Conservation (phyloP, 148 eudicot species). For the Rhododendron ferrugineum region DNA sequence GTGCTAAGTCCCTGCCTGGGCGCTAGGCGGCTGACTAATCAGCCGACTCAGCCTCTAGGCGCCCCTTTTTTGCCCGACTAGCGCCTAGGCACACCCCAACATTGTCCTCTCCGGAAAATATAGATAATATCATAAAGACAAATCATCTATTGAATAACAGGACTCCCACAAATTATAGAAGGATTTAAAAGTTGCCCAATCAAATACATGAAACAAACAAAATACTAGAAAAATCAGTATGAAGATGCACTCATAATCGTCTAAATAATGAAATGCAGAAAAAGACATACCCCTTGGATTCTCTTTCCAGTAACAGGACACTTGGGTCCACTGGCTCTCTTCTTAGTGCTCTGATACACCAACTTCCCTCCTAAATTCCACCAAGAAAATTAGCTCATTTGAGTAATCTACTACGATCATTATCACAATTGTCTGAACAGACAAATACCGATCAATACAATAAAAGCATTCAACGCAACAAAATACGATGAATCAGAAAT, state of each 20-base stretch:
- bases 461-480: not conserved
- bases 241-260: not conserved
- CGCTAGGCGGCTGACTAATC: too few relatives aligned
- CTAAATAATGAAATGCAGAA: not conserved
- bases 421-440: not conserved
- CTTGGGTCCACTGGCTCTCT: slow-evolving; percentile 60
- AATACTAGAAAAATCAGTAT: not conserved
- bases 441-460: not conserved
- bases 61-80: not conserved
- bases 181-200: not conserved
- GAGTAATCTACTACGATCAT: not conserved
- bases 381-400: not conserved
- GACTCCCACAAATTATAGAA: not conserved
- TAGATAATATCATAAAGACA: not conserved
- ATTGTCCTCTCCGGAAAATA: not conserved
- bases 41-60: too few relatives aligned
- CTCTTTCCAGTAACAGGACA: slow-evolving; percentile 57
- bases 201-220: not conserved
- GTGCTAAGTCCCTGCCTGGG: too few relatives aligned
- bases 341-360: slow-evolving; percentile 51
- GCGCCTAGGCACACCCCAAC: not conserved
- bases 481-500: not conserved
- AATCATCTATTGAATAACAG: not conserved
- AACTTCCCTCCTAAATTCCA: slow-evolving; percentile 42
- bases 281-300: slow-evolving; percentile 43